A percentile compares a stretch with the other conserved stretches of the same genome.
These are phyloP conservation scores for Tylopilus balloui DNA, from an alignment of 768 basidiomycete genomes.

Conservation along the genomic window DNA sequence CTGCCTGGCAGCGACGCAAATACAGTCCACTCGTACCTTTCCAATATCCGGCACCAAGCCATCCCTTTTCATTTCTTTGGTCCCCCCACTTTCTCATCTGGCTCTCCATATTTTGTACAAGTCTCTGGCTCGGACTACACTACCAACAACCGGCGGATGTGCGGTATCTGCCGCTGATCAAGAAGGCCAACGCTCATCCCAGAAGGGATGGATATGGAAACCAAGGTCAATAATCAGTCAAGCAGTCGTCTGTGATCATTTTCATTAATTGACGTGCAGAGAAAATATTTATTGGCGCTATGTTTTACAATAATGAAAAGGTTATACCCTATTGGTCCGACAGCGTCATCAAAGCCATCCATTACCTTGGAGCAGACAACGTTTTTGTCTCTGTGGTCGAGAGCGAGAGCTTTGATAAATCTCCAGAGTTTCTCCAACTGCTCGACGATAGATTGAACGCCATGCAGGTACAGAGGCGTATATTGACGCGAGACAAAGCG, in stretches of 20 bases:
- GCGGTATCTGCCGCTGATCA: conserved; percentile 14
- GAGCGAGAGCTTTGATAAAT: conserved; percentile 27
- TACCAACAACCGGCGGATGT: conserved; percentile 7
- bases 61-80: background rate
- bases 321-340: conserved; percentile 39
- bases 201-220: conserved; percentile 14
- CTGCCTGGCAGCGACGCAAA: background rate
- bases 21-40: background rate
- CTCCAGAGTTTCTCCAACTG: conserved; percentile 8
- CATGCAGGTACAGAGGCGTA: conserved; percentile 13
- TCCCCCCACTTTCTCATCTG: conserved; percentile 1
- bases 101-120: background rate
- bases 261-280: conserved; percentile 1
- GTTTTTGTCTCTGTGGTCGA: conserved; percentile 42
- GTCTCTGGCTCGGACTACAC: conserved; percentile 4
- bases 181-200: conserved; percentile 10
- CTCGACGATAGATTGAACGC: conserved; percentile 6
- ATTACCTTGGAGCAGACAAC: conserved; percentile 40
- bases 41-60: background rate
- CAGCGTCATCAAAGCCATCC: conserved; percentile 32
- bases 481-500: conserved; percentile 8
- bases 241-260: no score
- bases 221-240: conserved; percentile 4
- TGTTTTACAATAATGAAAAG: conserved; percentile 37
- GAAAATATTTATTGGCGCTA: conserved; percentile 25